Conservation (phyloP, 768 basidiomycete species). For the Suillus subluteus region DNA sequence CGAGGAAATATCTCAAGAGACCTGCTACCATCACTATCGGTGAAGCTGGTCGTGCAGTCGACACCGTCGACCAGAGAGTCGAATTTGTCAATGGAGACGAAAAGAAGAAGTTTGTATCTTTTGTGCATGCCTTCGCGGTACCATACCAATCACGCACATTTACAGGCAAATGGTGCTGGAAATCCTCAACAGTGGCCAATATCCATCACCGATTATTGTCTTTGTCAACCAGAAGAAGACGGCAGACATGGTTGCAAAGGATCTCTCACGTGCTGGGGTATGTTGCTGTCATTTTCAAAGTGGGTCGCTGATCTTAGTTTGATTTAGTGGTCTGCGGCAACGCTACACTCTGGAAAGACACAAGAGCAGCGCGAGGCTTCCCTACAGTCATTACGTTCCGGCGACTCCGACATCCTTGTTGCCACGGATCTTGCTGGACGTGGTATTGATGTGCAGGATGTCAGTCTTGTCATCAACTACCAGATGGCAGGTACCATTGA, state of each 20-base stretch:
- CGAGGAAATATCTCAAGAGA: constrained; percentile 89
- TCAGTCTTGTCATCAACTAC: constrained; percentile 94
- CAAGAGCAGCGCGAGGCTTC: constrained; percentile 97
- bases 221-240: constrained; percentile 99
- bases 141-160: constrained; percentile 15
- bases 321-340: constrained; percentile 82
- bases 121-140: constrained; percentile 1
- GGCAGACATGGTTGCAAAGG: constrained; percentile 96
- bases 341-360: constrained; percentile 95
- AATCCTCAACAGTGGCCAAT: constrained; percentile 86
- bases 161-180: constrained; percentile 82
- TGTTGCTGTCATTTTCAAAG: constrained; percentile 33
- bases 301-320: constrained; percentile 11
- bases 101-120: constrained; percentile 83
- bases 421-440: constrained; percentile 98
- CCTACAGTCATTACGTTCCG: constrained; percentile 81
- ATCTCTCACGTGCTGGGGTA: constrained; percentile 87
- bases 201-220: constrained; percentile 91
- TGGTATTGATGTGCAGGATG: constrained; percentile 98
- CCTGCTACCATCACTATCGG: constrained; percentile 98
- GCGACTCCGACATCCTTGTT: constrained; percentile 87
- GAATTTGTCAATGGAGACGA: constrained; percentile 94
- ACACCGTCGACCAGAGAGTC: constrained; percentile 95
- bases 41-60: constrained; percentile 96
- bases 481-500: constrained; percentile 98